Evolutionary conservation across 768 basidiomycete genomes (phyloP).

Genomic region (Tricholoma matsutake): DNA sequence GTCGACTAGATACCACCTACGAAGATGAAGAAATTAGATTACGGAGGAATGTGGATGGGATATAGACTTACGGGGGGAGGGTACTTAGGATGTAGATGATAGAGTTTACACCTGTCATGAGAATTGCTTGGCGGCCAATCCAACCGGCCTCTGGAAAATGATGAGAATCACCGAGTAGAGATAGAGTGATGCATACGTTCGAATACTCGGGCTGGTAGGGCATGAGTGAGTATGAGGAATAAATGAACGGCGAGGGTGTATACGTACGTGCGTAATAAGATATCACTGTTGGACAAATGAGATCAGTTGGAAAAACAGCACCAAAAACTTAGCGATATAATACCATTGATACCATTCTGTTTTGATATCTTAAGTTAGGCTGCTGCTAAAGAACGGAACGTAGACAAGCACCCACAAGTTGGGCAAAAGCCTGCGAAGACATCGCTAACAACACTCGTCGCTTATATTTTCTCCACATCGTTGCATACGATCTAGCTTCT

Average conservation of each 20-base stretch:
- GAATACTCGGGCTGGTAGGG: constrained; percentile 72
- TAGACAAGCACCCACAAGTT: constrained; percentile 12
- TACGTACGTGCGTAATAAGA: constrained; percentile 89
- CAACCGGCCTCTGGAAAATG: constrained; percentile 78
- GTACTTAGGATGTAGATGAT: constrained; percentile 78
- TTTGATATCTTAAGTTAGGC: too few relatives aligned
- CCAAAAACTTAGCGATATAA: neutral
- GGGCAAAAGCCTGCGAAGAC: constrained; percentile 67
- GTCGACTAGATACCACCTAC: constrained; percentile 92
- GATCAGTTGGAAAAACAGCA: neutral
- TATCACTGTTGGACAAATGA: constrained; percentile 53
- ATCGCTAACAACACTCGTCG: constrained; percentile 87
- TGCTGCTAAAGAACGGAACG: neutral
- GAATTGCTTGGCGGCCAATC: constrained; percentile 88
- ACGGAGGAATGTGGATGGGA: constrained; percentile 1
- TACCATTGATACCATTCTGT: constrained; percentile 94
- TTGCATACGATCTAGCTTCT: constrained; percentile 71
- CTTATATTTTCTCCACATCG: constrained; percentile 87
- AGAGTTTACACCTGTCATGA: constrained; percentile 95
- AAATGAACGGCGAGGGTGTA: constrained; percentile 10
- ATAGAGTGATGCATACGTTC: constrained; percentile 55
- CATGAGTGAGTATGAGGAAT: constrained; percentile 1
- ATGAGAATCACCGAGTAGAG: constrained; percentile 8
- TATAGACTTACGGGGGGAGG: constrained; percentile 70
- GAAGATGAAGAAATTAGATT: constrained; percentile 8